These are phyloP conservation scores for Penicillium sp. DNA, from an alignment of 2,329 filamentous ascomycete genomes.

Conservation along the genomic window DNA sequence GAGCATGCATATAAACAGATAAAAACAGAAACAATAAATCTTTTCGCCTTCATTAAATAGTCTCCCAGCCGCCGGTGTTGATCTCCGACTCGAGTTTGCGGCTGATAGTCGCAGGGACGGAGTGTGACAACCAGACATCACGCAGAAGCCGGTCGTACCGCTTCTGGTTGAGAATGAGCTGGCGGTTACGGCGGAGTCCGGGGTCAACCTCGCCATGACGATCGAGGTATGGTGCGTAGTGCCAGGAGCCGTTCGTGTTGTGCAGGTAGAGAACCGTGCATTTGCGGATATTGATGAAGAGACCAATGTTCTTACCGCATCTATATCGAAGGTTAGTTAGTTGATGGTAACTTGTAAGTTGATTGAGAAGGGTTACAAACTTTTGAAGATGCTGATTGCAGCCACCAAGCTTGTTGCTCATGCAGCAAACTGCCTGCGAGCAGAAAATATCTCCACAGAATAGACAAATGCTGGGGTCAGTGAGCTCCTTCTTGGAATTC, in stretches of 20 bases:
- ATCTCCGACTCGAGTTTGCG: slow-evolving; percentile 91
- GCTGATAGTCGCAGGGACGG: slow-evolving; percentile 83
- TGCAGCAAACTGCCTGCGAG: slow-evolving; percentile 88
- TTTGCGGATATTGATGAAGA: slow-evolving; percentile 96
- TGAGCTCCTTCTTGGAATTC: slow-evolving; percentile 85
- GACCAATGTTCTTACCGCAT: slow-evolving; percentile 84
- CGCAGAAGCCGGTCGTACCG: slow-evolving; percentile 86
- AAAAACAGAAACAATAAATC: neutral
- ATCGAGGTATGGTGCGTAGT: slow-evolving; percentile 88
- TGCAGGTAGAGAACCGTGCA: slow-evolving; percentile 89
- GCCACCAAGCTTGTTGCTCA: slow-evolving; percentile 69
- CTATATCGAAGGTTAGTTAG: slow-evolving; percentile 47
- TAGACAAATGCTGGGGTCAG: slow-evolving; percentile 86
- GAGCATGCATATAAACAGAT: neutral
- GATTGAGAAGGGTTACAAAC: slow-evolving; percentile 51
- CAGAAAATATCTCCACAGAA: slow-evolving; percentile 98
- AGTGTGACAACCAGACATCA: slow-evolving; percentile 81
- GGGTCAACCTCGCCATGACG: slow-evolving; percentile 93
- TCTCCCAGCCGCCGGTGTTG: slow-evolving; percentile 98
- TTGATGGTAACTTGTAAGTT: neutral
- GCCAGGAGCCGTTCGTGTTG: slow-evolving; percentile 76
- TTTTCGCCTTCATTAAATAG: slow-evolving; percentile 33
- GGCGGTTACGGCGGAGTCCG: slow-evolving; percentile 81
- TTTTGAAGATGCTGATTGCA: slow-evolving; percentile 86
- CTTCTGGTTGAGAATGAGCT: slow-evolving; percentile 89